These are phyloP conservation scores for Chionographis japonica DNA, from an alignment of 106 monocot genomes.

Conservation along the genomic window DNA sequence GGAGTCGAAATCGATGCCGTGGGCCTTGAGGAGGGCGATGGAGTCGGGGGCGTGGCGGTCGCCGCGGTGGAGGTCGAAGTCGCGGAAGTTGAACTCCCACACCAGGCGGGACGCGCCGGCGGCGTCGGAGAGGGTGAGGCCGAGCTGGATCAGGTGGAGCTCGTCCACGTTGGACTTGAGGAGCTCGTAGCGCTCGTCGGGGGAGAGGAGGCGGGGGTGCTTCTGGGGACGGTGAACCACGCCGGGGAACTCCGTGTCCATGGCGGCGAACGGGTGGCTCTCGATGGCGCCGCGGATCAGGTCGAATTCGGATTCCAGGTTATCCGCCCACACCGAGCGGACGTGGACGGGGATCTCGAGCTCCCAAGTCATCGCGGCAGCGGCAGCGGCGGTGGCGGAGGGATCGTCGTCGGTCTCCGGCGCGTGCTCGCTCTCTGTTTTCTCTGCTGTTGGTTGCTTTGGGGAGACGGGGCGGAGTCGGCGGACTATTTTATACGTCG, in stretches of 20 bases:
- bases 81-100: conserved; percentile 1
- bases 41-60: conserved; percentile 27
- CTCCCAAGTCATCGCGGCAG: neutral
- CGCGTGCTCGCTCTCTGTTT: no score
- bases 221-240: conserved; percentile 35
- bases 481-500: no score
- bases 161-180: conserved; percentile 62
- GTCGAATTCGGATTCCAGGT: conserved; percentile 52
- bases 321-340: conserved; percentile 50
- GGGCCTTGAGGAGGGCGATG: conserved; percentile 15
- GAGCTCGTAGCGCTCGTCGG: conserved; percentile 32
- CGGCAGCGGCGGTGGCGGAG: no score
- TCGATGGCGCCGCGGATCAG: conserved; percentile 38
- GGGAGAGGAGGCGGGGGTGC: conserved; percentile 24
- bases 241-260: conserved; percentile 91
- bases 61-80: conserved; percentile 22
- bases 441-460: no score
- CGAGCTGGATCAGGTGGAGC: conserved; percentile 64
- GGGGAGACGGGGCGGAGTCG: no score
- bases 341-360: conserved; percentile 8
- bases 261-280: conserved; percentile 34
- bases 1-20: conserved; percentile 38
- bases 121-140: conserved; percentile 58
- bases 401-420: no score
- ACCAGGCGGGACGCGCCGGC: conserved; percentile 19